Percentiles rank a stretch among this genome's conserved stretches.
phyloP scores from a whole-genome alignment of 1,284 basidiomycete species.

The Thelephora terrestris region DNA sequence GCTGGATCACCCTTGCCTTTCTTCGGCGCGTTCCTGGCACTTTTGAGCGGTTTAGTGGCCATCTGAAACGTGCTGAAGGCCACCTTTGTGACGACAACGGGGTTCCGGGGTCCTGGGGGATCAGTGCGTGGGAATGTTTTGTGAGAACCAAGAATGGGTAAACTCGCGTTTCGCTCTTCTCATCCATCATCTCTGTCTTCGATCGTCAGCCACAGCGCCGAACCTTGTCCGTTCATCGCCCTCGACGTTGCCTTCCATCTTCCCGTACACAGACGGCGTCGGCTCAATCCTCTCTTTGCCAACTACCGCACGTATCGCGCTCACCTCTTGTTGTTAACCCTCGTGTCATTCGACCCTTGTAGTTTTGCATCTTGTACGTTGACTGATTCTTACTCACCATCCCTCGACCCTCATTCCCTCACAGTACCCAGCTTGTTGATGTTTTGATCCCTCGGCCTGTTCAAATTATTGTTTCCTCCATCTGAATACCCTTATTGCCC shows the following conservation, averaged over 20 bases:
- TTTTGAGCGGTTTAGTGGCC: too few species aligned
- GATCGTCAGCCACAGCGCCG: conserved; percentile 14
- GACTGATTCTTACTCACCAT: background rate
- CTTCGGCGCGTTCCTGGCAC: too few species aligned
- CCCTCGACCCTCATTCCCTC: background rate
- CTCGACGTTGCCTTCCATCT: conserved; percentile 12
- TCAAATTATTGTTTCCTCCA: conserved; percentile 18
- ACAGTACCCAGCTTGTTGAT: conserved; percentile 22
- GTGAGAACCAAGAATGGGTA: background rate
- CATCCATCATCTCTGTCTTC: conserved; percentile 2
- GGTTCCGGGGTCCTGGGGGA: too few species aligned
- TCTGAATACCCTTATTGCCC: conserved; percentile 25
- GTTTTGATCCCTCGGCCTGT: conserved; percentile 21
- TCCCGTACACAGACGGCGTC: conserved; percentile 11
- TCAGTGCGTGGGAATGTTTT: too few species aligned
- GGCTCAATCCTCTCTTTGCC: conserved; percentile 13
- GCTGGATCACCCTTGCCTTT: too few species aligned
- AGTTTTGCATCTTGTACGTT: background rate
- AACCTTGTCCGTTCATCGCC: conserved; percentile 19
- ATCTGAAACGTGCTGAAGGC: too few species aligned
- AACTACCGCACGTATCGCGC: conserved; percentile 25
- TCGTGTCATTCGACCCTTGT: background rate
- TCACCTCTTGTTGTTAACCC: conserved; percentile 4
- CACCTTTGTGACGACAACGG: too few species aligned
- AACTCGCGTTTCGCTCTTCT: conserved; percentile 1